Conservation (phyloP, 345 rosid genomes). For the Eucalyptus lansdowneana region DNA sequence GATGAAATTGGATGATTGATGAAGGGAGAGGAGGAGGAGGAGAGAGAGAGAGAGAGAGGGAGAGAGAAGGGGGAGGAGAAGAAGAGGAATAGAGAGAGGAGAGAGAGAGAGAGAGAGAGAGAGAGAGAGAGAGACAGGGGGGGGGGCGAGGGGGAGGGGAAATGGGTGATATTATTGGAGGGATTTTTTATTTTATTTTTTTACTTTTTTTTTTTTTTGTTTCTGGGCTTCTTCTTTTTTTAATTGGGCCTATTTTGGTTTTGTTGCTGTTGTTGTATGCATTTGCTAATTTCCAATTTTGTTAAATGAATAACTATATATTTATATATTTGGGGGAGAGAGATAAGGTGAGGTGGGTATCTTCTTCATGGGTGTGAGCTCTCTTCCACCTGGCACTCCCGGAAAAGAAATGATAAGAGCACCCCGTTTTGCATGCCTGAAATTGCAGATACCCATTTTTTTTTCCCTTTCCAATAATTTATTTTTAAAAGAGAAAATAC, state of each 20-base stretch:
- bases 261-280: background rate
- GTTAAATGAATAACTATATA: background rate
- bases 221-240: background rate
- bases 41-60: background rate
- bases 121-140: fast-evolving
- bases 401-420: background rate
- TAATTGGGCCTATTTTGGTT: background rate
- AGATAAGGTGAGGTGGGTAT: background rate
- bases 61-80: background rate
- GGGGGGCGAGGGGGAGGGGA: background rate
- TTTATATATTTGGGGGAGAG: background rate
- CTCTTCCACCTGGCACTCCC: background rate
- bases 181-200: fast-evolving
- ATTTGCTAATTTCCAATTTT: background rate
- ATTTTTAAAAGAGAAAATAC: fast-evolving
- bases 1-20: conserved; percentile 1
- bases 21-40: background rate
- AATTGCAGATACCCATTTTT: background rate
- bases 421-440: background rate
- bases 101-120: background rate
- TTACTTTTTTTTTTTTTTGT: background rate
- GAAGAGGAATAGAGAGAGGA: background rate
- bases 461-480: background rate
- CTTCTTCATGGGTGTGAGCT: background rate
- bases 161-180: background rate